These are phyloP conservation scores for Epichloe typhina DNA, from an alignment of 2,329 filamentous ascomycete genomes.

Conservation along the genomic window DNA sequence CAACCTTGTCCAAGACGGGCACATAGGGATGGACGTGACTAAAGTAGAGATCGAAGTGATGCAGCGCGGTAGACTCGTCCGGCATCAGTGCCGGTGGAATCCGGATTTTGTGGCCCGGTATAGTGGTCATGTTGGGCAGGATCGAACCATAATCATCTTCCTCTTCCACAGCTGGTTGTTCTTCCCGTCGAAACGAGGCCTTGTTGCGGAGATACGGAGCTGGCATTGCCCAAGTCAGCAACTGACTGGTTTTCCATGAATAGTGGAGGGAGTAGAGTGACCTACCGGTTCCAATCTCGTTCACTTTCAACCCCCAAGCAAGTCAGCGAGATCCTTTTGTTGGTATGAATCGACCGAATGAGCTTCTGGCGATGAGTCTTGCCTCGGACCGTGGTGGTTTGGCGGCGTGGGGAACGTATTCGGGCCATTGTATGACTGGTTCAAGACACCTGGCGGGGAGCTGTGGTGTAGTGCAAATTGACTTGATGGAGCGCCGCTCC, in stretches of 20 bases:
- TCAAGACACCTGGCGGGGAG: slow-evolving; percentile 37
- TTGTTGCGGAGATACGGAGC: slow-evolving; percentile 74
- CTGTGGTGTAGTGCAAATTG: slow-evolving; percentile 39
- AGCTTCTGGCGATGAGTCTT: slow-evolving; percentile 30
- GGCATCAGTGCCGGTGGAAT: slow-evolving; percentile 94
- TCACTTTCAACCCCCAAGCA: slow-evolving; percentile 80
- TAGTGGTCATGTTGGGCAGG: slow-evolving; percentile 53
- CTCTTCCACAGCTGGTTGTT: slow-evolving; percentile 54
- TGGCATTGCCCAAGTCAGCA: slow-evolving; percentile 18
- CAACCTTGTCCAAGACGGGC: slow-evolving; percentile 69
- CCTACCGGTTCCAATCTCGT: slow-evolving; percentile 75
- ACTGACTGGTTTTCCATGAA: not conserved
- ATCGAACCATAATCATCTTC: slow-evolving; percentile 59
- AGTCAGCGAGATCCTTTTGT: slow-evolving; percentile 61
- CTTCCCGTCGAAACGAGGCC: slow-evolving; percentile 34
- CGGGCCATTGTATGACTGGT: slow-evolving; percentile 35
- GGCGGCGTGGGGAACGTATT: slow-evolving; percentile 42
- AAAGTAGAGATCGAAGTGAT: slow-evolving; percentile 88
- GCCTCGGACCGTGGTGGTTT: slow-evolving; percentile 18
- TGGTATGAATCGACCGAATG: slow-evolving; percentile 52
- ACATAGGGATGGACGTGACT: slow-evolving; percentile 83
- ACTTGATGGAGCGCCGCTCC: slow-evolving; percentile 32
- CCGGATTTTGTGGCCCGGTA: slow-evolving; percentile 63
- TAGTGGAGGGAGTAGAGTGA: not conserved
- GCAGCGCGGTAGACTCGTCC: slow-evolving; percentile 63